These are phyloP conservation scores for Rachicladosporium sp. DNA, from an alignment of 2,329 filamentous ascomycete species.

Conservation along the genomic window DNA sequence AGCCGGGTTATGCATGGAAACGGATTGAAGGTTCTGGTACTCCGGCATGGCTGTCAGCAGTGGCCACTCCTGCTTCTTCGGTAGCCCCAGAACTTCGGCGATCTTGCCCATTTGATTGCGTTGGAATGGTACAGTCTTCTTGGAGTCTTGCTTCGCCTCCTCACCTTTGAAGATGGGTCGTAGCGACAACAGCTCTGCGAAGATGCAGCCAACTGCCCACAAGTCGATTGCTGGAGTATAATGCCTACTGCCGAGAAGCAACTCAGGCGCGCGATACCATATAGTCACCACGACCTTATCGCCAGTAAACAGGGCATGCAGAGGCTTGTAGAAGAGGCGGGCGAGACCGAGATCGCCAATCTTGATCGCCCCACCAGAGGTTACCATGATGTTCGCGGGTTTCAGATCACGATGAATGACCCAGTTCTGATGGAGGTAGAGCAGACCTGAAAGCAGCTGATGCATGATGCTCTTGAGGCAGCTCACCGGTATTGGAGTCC, in stretches of 20 bases:
- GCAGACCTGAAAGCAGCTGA: slow-evolving; percentile 85
- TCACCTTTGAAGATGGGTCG: slow-evolving; percentile 97
- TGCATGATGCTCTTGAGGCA: slow-evolving; percentile 93
- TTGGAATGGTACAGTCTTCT: slow-evolving; percentile 95
- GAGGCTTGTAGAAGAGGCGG: slow-evolving; percentile 82
- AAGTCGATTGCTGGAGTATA: slow-evolving; percentile 96
- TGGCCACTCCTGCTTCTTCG: slow-evolving; percentile 80
- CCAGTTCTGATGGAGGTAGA: slow-evolving; percentile 95
- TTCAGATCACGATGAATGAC: slow-evolving; percentile 94
- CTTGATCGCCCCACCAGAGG: slow-evolving; percentile 75
- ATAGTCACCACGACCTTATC: slow-evolving; percentile 99
- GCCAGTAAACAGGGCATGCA: slow-evolving; percentile 81
- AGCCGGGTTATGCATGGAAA: slow-evolving; percentile 33
- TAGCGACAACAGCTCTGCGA: slow-evolving; percentile 80
- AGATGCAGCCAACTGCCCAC: slow-evolving; percentile 97
- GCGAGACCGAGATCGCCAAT: slow-evolving; percentile 91
- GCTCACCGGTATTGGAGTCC: slow-evolving; percentile 74
- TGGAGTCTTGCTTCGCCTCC: slow-evolving; percentile 96
- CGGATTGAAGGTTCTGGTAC: slow-evolving; percentile 37
- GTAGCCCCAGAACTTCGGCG: slow-evolving; percentile 87
- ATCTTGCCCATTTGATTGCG: slow-evolving; percentile 99
- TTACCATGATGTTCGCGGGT: slow-evolving; percentile 98
- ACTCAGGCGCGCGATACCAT: slow-evolving; percentile 93
- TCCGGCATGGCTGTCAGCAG: slow-evolving; percentile 77
- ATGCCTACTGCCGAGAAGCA: slow-evolving; percentile 83